Evolutionary conservation across 78 protist genomes (phyloP), one percentile per base, ranked within the genome.

Genomic region (Corallochytrium limacisporum): DNA sequence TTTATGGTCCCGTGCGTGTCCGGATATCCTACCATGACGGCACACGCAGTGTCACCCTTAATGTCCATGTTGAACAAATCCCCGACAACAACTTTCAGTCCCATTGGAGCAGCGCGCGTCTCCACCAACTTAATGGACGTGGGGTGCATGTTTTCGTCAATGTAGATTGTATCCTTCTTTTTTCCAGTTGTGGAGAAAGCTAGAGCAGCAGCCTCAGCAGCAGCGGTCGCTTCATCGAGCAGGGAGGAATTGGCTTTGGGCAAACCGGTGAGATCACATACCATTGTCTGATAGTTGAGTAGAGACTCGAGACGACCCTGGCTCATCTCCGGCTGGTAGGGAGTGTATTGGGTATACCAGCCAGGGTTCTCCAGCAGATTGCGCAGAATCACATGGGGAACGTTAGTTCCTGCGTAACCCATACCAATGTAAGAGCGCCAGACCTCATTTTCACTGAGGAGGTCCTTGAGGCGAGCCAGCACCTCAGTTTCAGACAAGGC

Each of bases 301-400:
- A 95, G 83, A 29, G 90, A 74, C 81, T 95, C 97, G 28, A 95
- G 77, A 15, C 99, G 87, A 26, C 95, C 83, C 74, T 74, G 98
- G 15, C 95, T 44, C 15, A 94, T 77, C 82, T 94, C 98, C 3
- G 98, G 91, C 74, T 94, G 98, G 79, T 94, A 94, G 28, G 98
- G 98, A 12, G 98, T 94, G 88, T 94, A 94, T 53, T 91, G 93
- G 29, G 98, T 94, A 88, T 94, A 94, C 98, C 98, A 94, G n/a
- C 85, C 92, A 31, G 98, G 97, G 69, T 86, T 88, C 69, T 94
- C 94, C 50, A 94, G 31, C 22, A 94, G 56, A 73, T 90, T 90
- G 51, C 95, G 76, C 65, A 85, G 85, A 63, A 94, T 88, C 28
- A 90, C 97, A 16, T 71, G 40, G 32, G 98, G 98, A 3, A 77